phyloP scores from a whole-genome alignment of 1,284 basidiomycete species.

The Tremellales sp. region DNA sequence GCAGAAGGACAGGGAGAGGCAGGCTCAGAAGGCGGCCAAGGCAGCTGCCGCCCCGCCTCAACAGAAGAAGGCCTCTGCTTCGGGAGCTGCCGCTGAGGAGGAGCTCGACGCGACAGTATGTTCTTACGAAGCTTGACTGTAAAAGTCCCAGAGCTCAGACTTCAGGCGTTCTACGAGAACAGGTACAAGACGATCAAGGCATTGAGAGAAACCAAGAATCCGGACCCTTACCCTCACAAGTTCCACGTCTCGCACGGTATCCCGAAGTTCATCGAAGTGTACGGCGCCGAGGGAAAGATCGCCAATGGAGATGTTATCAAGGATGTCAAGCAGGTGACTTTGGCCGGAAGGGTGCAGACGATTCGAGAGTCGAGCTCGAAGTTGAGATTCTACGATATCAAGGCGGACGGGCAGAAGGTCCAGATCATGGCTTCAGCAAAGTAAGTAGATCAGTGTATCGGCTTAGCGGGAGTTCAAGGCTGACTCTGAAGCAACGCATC shows the following conservation, averaged over 20 bases:
- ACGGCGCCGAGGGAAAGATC: conserved; percentile 69
- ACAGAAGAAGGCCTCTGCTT: conserved; percentile 67
- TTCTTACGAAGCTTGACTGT: not conserved
- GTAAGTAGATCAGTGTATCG: conserved; percentile 53
- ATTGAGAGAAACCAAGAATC: conserved; percentile 76
- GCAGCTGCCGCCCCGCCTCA: conserved; percentile 58
- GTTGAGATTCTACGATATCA: conserved; percentile 92
- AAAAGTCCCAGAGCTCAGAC: not conserved
- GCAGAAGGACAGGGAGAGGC: conserved; percentile 77
- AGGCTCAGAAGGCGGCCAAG: conserved; percentile 78
- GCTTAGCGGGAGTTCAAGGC: not conserved
- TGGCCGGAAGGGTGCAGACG: conserved; percentile 89
- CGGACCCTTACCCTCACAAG: conserved; percentile 99
- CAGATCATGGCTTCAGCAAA: conserved; percentile 92
- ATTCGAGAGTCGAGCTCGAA: conserved; percentile 79
- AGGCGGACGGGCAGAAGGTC: conserved; percentile 86
- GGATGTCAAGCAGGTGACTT: conserved; percentile 49
- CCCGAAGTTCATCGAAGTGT: conserved; percentile 69
- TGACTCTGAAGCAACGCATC: conserved; percentile 58
- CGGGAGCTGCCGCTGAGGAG: conserved; percentile 35
- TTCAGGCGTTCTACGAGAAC: conserved; percentile 92
- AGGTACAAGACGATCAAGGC: conserved; percentile 82
- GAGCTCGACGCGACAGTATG: conserved; percentile 47
- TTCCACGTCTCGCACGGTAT: conserved; percentile 86
- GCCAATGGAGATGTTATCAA: conserved; percentile 39